Base-by-base conservation (phyloP, 495 filamentous ascomycete species). In the Collariella sp. region DNA sequence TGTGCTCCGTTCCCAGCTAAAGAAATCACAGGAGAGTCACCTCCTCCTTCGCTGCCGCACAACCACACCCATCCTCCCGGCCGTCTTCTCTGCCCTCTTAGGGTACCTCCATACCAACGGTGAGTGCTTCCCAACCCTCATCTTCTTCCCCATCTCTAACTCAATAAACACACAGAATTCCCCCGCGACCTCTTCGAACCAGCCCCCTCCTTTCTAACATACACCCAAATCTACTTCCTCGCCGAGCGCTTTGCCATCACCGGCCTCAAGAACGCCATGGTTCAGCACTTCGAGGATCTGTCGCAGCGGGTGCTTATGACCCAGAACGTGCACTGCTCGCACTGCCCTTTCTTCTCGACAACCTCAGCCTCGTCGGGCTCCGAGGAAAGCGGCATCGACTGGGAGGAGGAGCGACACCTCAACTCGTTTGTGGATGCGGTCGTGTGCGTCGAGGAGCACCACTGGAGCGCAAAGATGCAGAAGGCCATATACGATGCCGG, bases 401-500 rank as follows among this genome's bases (percentile, higher is more conserved):
- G 38, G 24, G 26, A 45, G 31, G 50, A 53, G n/a, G 1, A 4
- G 41, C 29, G 36, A 20, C 50, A 53, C 22, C 31, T 53, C 13
- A 18, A 42, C 0, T 53, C 50, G 29, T 53, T 53, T 9, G 40
- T 53, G 12, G 11, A 38, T 19, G 50, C 50, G 9, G 18, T 53
- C 19, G 18, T 45, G 3, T 34, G 26, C 3, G 50, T 53, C 16
- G 50, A 53, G 41, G 33, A 15, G 29, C 50, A 23, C 12, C 31
- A 34, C 7, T 53, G 50, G 50, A 53, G 50, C 50, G 41, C 50
- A 18, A 24, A n/a, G 31, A 53, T 53, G 2, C 31, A 38, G 11
- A 53, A 53, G 41, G 50, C 50, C n/a, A 38, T 53, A 33, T 53
- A 53, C 15, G 50, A 53, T 16, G 50, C 50, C 5, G 50, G 50